phyloP scores from a whole-genome alignment of 2,329 filamentous ascomycete genomes.

The Sphaerulina vaccinii region DNA sequence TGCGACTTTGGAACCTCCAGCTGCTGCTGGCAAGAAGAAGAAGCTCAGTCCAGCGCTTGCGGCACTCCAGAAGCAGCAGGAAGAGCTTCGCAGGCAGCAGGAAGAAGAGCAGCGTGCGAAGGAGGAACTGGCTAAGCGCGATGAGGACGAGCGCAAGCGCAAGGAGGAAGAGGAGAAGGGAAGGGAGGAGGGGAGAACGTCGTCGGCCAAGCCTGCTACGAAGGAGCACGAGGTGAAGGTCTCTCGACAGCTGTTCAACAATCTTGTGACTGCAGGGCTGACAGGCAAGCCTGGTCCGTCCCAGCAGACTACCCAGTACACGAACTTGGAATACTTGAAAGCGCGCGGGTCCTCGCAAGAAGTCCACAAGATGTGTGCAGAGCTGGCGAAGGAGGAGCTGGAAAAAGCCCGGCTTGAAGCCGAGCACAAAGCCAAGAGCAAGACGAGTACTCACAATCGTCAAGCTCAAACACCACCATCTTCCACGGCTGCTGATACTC shows the following conservation, averaged over 20 bases:
- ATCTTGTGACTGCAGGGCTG: neutral
- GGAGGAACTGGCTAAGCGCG: constrained; percentile 64
- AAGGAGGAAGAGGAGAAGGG: constrained; percentile 70
- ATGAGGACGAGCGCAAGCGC: constrained; percentile 63
- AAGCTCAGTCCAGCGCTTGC: constrained; percentile 76
- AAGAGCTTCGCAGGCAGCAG: constrained; percentile 69
- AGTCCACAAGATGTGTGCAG: constrained; percentile 55
- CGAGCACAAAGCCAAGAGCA: constrained; percentile 66
- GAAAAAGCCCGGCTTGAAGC: constrained; percentile 69
- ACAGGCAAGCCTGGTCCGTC: neutral
- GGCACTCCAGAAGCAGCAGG: constrained; percentile 77
- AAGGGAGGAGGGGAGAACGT: constrained; percentile 57
- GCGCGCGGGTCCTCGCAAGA: constrained; percentile 52
- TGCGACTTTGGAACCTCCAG: constrained; percentile 42
- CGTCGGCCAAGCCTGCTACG: constrained; percentile 64
- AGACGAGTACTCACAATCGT: too few species aligned
- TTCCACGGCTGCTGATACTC: too few species aligned
- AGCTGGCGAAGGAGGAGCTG: constrained; percentile 59
- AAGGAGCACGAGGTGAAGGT: constrained; percentile 85
- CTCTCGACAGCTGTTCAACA: neutral
- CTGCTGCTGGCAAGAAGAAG: constrained; percentile 72
- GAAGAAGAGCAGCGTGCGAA: constrained; percentile 58
- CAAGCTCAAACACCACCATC: too few species aligned
- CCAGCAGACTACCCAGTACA: neutral
- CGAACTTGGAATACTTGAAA: too few species aligned